Evolutionary conservation across 2,329 filamentous ascomycete species (phyloP).

Genomic region (Stemphylium beticola): DNA sequence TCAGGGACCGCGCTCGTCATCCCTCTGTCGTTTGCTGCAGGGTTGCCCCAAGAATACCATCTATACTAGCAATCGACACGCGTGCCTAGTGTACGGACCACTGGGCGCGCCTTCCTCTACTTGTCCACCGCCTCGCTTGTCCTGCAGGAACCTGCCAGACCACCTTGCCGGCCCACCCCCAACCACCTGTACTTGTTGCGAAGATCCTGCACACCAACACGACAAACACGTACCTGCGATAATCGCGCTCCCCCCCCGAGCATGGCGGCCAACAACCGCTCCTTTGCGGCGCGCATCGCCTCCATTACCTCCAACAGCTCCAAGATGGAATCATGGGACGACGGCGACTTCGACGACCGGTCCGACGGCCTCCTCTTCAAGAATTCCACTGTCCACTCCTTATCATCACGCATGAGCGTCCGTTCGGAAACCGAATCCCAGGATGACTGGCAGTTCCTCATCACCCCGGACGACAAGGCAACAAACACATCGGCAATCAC

Average conservation of each 20-base stretch:
- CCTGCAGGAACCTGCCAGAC: conserved; percentile 14
- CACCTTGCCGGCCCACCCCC: conserved; percentile 13
- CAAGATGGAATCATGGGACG: conserved; percentile 72
- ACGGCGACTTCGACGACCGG: conserved; percentile 53
- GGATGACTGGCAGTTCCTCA: conserved; percentile 85
- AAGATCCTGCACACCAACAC: conserved; percentile 16
- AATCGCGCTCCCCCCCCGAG: conserved; percentile 17
- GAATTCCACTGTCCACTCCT: conserved; percentile 73
- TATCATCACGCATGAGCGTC: conserved; percentile 83
- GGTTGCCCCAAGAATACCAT: neutral
- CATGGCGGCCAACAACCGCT: conserved; percentile 45
- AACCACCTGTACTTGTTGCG: conserved; percentile 7
- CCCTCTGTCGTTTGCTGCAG: neutral
- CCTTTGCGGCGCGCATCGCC: conserved; percentile 49
- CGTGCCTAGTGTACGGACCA: conserved; percentile 12
- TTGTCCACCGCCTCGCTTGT: conserved; percentile 12
- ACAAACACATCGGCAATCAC: conserved; percentile 82
- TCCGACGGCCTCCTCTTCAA: conserved; percentile 70
- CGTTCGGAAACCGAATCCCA: conserved; percentile 80
- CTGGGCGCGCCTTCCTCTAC: conserved; percentile 4
- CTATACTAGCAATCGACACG: conserved; percentile 4
- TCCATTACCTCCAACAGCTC: conserved; percentile 61
- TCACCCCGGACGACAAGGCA: conserved; percentile 83
- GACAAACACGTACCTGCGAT: conserved; percentile 26
- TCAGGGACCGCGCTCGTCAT: no score